Conservation (phyloP, 768 basidiomycete species). For the Coprinopsis strossmayeri region DNA sequence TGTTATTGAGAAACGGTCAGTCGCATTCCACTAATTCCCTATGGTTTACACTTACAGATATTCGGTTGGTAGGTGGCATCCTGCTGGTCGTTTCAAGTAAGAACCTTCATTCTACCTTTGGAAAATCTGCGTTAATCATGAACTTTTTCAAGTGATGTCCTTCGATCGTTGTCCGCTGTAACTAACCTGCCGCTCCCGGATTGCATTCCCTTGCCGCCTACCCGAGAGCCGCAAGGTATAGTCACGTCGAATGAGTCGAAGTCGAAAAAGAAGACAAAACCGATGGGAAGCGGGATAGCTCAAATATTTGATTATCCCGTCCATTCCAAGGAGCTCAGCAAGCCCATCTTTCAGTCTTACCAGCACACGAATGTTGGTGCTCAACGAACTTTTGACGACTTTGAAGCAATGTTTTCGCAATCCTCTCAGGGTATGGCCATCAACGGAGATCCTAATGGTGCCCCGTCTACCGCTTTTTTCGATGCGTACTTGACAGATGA, state of each 20-base stretch:
- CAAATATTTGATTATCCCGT: neutral
- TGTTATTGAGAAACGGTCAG: constrained; percentile 14
- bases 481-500: too few relatives aligned
- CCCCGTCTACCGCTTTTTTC: too few relatives aligned
- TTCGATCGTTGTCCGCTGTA: neutral
- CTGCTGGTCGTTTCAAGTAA: constrained; percentile 3
- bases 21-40: too few relatives aligned
- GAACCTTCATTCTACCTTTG: neutral
- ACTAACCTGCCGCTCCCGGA: neutral
- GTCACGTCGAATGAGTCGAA: too few relatives aligned
- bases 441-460: too few relatives aligned
- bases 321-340: constrained; percentile 7
- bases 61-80: neutral
- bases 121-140: neutral
- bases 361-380: neutral
- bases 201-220: too few relatives aligned
- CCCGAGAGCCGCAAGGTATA: too few relatives aligned
- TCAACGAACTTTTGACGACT: neutral
- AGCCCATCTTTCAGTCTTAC: constrained; percentile 1
- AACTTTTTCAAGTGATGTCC: neutral
- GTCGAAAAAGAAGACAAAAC: too few relatives aligned
- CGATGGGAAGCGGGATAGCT: neutral
- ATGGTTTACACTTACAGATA: too few relatives aligned
- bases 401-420: constrained; percentile 1
- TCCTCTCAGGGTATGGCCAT: neutral